Evolutionary conservation across 1,284 basidiomycete species (phyloP), one percentile per base, ranked within the genome.

Genomic region (Wallemia mellicola): DNA sequence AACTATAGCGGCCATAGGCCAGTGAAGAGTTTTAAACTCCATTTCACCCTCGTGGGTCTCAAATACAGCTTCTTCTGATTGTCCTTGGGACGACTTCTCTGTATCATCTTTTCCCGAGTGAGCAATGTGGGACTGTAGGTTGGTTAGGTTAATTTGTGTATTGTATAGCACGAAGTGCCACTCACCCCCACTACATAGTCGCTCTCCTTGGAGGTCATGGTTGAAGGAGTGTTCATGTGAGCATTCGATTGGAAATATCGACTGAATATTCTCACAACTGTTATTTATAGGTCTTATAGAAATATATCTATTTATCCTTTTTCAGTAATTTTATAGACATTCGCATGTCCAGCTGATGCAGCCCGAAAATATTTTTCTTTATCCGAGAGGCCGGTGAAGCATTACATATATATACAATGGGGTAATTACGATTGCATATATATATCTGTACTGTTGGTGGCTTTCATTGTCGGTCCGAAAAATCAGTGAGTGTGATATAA

Each of bases 1-100:
- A 33, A 78, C 67, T 56, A 77, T 64, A 25, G 70, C 68, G 14
- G 67, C 66, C 28, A 65, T 60, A 24, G 67, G 61, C 67, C 67
- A 67, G 54, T 9, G 5, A 24, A 66, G 38, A 11, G 38, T 48
- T 22, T 48, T 7, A n/a, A 48, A 48, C 22, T 48, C 38, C 19
- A 48, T 11, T 22, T 48, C 38, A 3, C 38, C 38, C 9, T 48
- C 38, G 19, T 48, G 38, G 5, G 38, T n/a, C 19, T 48, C 38
- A 48, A 48, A 48, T 5, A 48, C 38, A n/a, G 9, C n/a, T n/a
- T 48, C 38, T n/a, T 48, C 38, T n/a, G n/a, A n/a, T n/a, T n/a
- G 38, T 22, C 38, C 38, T 11, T 30, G 9, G 28, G 17, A 17
- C 28, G 28, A 15, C 38, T 48, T 48, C 38, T 48, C 19, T 3